Base-by-base conservation (phyloP, 768 basidiomycete genomes). In the Serendipita sp. region DNA sequence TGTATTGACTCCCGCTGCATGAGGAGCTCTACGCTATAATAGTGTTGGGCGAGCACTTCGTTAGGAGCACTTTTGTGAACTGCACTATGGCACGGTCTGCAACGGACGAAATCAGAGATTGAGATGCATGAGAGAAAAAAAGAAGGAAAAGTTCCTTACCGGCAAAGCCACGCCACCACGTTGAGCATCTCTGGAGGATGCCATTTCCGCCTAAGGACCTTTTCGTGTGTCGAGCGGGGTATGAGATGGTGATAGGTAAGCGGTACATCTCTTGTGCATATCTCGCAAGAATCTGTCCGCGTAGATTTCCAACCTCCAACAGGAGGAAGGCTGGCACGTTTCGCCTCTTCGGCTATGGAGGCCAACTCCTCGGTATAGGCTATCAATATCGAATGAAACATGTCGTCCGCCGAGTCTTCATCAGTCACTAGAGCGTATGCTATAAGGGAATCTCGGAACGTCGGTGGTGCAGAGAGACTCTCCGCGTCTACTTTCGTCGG, bases 241-340 rank as follows among this genome's bases (percentile, higher is more conserved):
- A 83, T 80, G 31, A 83, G 75, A 64, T 83, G 81, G 68, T 83
- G 81, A 67, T 82, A 83, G 20, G 82, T 83, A 67, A 83, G 70
- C 11, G 78, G 79, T 2, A 82, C 75, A 60, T 74, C 75, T n/a
- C 81, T 74, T 65, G 76, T 75, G 68, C 82, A 84, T 26, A 84
- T 79, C 72, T 82, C 81, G 71, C 82, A 83, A 65, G 78, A 78
- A 7, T 31, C 62, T 14, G 77, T 76, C 4, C 82, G 74, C 24
- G 82, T 83, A 13, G 74, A 71, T 13, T 73, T 74, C 82, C 81
- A 83, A 5, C 75, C 71, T 0, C 79, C 80, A 11, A 78, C 79
- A 1, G 80, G 76, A n/a, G 60, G 53, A 58, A 33, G 24, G 5
- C 7, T 24, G 24, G 22, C 53, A 17, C 31, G 31, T 14, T 7